Conservation (phyloP, 805 yeast species). For the Saturnispora galanensis region DNA sequence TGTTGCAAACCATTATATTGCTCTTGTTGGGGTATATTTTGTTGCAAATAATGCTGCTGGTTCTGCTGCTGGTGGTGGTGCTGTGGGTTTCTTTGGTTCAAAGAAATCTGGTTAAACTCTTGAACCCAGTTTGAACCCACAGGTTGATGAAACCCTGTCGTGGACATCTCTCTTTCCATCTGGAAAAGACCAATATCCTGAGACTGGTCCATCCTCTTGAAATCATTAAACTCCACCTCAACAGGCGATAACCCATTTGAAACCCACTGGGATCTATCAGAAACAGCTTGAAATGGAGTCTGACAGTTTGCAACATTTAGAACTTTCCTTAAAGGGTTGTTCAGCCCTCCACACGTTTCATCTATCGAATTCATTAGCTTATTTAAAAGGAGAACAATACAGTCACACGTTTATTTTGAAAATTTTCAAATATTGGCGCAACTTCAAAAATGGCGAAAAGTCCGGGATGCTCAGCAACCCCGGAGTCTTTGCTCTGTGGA, state of each 20-base stretch:
- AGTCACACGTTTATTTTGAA: neutral
- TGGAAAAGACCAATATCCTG: neutral
- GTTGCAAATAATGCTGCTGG: neutral
- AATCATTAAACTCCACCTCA: neutral
- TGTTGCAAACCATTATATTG: no score
- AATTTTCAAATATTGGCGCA: neutral
- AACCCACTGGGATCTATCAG: neutral
- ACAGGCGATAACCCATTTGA: neutral
- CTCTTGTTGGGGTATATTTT: neutral
- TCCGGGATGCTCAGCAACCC: neutral
- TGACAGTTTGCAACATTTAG: neutral
- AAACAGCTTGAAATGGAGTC: neutral
- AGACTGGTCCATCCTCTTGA: neutral
- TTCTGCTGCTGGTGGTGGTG: neutral
- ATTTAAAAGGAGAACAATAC: neutral
- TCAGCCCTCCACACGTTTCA: neutral
- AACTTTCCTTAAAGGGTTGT: neutral
- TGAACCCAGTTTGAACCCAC: conserved; percentile 1
- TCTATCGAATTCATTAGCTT: neutral
- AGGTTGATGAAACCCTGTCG: neutral
- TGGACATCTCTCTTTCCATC: neutral
- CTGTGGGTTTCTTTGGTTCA: neutral
- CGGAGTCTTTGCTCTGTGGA: neutral
- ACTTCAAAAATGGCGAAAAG: neutral
- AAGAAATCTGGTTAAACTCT: conserved; percentile 4